Conservation (phyloP, 441 rosid genomes). For the Populus hybrid region DNA sequence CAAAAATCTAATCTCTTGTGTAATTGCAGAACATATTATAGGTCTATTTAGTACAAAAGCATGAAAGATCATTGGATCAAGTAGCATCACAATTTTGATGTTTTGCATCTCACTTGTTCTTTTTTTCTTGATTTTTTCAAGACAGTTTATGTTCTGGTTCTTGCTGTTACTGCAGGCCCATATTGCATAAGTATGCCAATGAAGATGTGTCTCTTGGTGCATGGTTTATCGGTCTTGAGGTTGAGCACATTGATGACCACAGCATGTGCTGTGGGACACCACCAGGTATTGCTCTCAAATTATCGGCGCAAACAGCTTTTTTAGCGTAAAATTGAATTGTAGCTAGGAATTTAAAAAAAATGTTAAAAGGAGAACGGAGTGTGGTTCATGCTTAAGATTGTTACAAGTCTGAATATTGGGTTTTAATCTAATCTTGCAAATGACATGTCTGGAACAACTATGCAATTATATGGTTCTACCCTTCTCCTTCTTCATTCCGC, state of each 20-base stretch:
- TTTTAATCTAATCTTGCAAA: background rate
- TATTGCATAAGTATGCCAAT: conserved; percentile 76
- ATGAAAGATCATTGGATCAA: background rate
- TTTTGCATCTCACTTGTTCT: background rate
- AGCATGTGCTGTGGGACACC: conserved; percentile 93
- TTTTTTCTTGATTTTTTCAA: conserved; percentile 2
- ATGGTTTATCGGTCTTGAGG: conserved; percentile 92
- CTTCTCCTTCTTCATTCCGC: background rate
- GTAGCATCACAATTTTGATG: background rate
- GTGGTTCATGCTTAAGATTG: background rate
- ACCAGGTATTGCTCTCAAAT: conserved; percentile 51
- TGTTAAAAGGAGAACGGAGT: background rate
- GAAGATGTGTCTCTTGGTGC: conserved; percentile 92
- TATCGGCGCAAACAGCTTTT: background rate
- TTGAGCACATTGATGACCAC: conserved; percentile 81
- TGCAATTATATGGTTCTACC: background rate
- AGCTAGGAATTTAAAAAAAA: background rate
- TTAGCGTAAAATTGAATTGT: background rate
- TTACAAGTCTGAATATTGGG: background rate
- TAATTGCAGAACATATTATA: background rate
- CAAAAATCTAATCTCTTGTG: background rate
- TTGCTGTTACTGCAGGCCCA: conserved; percentile 42
- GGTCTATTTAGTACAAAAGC: background rate
- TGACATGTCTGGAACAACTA: background rate
- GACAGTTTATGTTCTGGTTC: conserved; percentile 13